Evolutionary conservation across 441 rosid genomes (phyloP).

Genomic region (Gossypium gossypioides): DNA sequence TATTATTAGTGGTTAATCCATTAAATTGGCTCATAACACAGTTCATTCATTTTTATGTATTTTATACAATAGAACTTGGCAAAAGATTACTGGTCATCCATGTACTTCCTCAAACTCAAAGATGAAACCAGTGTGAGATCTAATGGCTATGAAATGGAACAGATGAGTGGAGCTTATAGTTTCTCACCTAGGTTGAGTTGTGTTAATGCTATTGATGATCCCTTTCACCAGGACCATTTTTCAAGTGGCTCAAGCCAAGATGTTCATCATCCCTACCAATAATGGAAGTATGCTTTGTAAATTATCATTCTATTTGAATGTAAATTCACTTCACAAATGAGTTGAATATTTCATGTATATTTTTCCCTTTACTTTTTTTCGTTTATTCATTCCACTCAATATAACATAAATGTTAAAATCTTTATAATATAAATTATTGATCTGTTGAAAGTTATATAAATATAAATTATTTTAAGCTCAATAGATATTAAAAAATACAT

Average conservation of each 20-base stretch:
- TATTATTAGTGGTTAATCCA: neutral
- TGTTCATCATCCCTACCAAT: slow-evolving; percentile 7
- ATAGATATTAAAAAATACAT: no score
- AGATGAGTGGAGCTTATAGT: slow-evolving; percentile 42
- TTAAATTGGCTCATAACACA: neutral
- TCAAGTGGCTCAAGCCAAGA: slow-evolving; percentile 28
- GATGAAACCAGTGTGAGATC: slow-evolving; percentile 48
- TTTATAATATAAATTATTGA: no score
- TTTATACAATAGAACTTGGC: slow-evolving; percentile 47
- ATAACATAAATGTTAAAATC: no score
- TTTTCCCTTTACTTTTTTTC: no score
- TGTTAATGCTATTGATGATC: slow-evolving; percentile 67
- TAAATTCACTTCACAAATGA: no score
- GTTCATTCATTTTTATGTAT: neutral
- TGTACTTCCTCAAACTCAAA: slow-evolving; percentile 70
- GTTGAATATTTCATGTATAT: no score
- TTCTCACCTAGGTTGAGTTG: slow-evolving; percentile 70
- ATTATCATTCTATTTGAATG: neutral
- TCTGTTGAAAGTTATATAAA: no score
- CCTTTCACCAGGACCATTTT: slow-evolving; percentile 62
- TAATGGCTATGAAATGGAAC: slow-evolving; percentile 35
- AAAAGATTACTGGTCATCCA: slow-evolving; percentile 84
- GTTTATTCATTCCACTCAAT: no score
- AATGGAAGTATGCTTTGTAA: neutral
- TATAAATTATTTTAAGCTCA: no score